These are phyloP conservation scores for Hepatocystis sp. DNA, from an alignment of 169 alveolate genomes.

Conservation along the genomic window DNA sequence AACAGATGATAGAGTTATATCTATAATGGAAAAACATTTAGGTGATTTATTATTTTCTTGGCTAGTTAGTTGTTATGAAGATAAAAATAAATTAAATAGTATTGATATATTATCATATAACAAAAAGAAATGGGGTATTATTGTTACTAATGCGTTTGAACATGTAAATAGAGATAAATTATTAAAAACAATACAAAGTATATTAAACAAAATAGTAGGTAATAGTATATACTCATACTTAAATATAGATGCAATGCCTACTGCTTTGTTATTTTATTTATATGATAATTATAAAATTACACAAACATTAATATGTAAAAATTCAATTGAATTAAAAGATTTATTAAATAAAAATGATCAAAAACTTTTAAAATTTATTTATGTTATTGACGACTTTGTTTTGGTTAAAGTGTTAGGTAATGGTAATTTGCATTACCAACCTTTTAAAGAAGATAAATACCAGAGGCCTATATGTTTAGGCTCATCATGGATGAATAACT, in stretches of 20 bases:
- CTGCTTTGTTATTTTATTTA: constrained; percentile 46
- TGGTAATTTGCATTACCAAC: constrained; percentile 49
- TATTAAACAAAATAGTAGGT: constrained; percentile 26
- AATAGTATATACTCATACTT: constrained; percentile 51
- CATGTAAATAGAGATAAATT: constrained; percentile 32
- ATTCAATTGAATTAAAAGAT: constrained; percentile 56
- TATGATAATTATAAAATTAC: constrained; percentile 56
- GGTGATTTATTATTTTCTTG: constrained; percentile 63
- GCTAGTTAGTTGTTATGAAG: constrained; percentile 74
- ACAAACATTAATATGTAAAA: constrained; percentile 48
- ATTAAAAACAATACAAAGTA: constrained; percentile 20
- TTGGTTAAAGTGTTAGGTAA: constrained; percentile 34
- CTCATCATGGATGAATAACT: not conserved
- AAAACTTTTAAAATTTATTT: constrained; percentile 28
- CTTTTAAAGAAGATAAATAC: constrained; percentile 48
- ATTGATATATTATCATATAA: constrained; percentile 12
- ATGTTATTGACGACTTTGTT: constrained; percentile 54
- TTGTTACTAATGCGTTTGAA: constrained; percentile 63
- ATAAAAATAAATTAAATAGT: constrained; percentile 36
- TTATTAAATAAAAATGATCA: constrained; percentile 16
- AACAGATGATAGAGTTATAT: constrained; percentile 34
- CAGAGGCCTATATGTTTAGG: constrained; percentile 10
- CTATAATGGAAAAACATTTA: constrained; percentile 58
- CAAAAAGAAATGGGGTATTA: constrained; percentile 27
- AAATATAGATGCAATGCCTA: constrained; percentile 39